Evolutionary conservation across 2,329 filamentous ascomycete species (phyloP).

Genomic region (Epichloe gansuensis): DNA sequence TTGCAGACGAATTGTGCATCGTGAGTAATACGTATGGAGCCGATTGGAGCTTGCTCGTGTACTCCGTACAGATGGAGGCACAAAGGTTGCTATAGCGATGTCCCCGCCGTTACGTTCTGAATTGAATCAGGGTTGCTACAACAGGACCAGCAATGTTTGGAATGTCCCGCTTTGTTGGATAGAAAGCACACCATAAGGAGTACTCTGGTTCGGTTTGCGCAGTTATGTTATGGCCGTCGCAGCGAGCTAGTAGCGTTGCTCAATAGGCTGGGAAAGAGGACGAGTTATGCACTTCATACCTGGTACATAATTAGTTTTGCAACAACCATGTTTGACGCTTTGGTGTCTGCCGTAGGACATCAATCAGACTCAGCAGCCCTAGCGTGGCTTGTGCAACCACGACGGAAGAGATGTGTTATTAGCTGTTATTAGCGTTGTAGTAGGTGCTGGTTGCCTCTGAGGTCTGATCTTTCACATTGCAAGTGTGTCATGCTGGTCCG

Average conservation of each 20-base stretch:
- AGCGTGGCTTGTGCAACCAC: slow-evolving; percentile 2
- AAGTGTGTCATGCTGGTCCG: slow-evolving; percentile 1
- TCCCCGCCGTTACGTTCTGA: neutral
- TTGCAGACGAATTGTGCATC: neutral
- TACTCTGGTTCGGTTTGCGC: neutral
- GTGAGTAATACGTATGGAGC: neutral
- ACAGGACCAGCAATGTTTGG: neutral
- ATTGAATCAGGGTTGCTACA: neutral
- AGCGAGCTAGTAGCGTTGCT: neutral
- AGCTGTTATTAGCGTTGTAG: neutral
- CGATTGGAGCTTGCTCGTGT: neutral
- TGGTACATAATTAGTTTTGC: neutral
- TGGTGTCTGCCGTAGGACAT: neutral
- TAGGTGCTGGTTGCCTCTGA: neutral
- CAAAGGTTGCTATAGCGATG: neutral
- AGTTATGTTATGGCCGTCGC: neutral
- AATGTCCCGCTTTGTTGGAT: neutral
- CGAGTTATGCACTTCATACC: neutral
- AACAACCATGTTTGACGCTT: neutral
- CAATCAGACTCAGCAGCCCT: neutral
- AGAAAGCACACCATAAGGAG: neutral
- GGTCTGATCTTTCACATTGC: neutral
- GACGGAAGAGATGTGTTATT: neutral
- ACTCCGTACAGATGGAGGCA: neutral
- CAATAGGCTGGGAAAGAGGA: neutral